These are phyloP conservation scores for Marsdenia floribunda DNA, from an alignment of 257 asterid genomes.

Conservation along the genomic window DNA sequence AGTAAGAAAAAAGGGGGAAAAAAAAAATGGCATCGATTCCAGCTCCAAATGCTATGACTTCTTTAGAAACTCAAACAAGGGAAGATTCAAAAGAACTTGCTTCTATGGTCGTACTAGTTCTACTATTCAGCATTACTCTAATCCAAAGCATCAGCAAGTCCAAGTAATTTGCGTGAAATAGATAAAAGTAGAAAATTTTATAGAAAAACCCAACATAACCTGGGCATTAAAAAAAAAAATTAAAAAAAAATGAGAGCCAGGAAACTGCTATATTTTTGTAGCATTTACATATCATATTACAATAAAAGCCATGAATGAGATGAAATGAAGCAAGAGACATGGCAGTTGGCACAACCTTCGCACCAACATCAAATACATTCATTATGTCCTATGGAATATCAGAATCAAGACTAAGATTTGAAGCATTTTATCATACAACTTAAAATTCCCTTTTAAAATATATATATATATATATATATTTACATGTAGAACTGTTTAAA, in stretches of 20 bases:
- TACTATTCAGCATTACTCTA: neutral
- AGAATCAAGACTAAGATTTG: neutral
- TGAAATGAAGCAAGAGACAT: neutral
- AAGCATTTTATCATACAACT: neutral
- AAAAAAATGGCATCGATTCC: too few species aligned
- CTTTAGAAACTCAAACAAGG: neutral
- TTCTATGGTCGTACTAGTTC: neutral
- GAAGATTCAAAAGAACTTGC: neutral
- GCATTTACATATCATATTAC: neutral
- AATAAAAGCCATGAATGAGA: neutral
- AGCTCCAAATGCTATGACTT: neutral
- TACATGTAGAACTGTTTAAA: neutral
- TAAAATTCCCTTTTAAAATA: neutral
- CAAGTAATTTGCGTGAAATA: neutral
- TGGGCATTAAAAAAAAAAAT: neutral
- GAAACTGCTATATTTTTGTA: neutral
- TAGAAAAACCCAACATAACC: neutral
- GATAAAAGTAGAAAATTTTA: neutral
- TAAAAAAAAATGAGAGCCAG: neutral
- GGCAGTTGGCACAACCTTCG: too few species aligned
- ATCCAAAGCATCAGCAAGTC: neutral
- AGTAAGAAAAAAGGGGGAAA: too few species aligned
- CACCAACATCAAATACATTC: too few species aligned
- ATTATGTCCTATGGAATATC: neutral
- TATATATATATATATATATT: too few species aligned